Percentiles rank a stretch among this genome's conserved stretches.
Conservation (phyloP, 306 rosid genomes). For the Malus sieversii region DNA sequence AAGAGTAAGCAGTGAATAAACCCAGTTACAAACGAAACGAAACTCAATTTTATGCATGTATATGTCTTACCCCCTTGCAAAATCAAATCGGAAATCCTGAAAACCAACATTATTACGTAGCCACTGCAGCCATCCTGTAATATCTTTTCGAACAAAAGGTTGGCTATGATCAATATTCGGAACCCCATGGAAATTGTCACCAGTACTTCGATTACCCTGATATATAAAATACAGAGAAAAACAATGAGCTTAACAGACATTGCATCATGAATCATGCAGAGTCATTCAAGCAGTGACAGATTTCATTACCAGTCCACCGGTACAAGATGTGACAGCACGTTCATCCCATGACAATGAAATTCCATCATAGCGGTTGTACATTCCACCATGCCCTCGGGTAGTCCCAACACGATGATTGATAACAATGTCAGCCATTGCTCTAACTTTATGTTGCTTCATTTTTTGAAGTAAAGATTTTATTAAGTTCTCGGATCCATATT, state of each 20-base stretch:
- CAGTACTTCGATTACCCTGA: slow-evolving; percentile 70
- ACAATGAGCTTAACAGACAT: background rate
- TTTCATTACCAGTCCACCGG: slow-evolving; percentile 73
- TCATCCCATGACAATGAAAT: slow-evolving; percentile 75
- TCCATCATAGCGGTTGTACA: slow-evolving; percentile 82
- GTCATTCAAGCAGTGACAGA: background rate
- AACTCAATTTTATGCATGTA: background rate
- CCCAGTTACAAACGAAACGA: background rate
- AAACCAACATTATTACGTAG: slow-evolving; percentile 58
- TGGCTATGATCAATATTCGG: slow-evolving; percentile 87
- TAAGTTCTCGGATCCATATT: slow-evolving; percentile 76
- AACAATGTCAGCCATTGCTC: slow-evolving; percentile 84
- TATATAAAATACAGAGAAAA: background rate
- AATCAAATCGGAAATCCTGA: slow-evolving; percentile 92
- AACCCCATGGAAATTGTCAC: slow-evolving; percentile 72
- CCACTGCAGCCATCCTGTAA: slow-evolving; percentile 75
- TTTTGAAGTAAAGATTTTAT: slow-evolving; percentile 65
- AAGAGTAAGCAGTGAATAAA: background rate
- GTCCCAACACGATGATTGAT: slow-evolving; percentile 90
- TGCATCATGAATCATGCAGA: slow-evolving; percentile 1
- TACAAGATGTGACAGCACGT: slow-evolving; percentile 73
- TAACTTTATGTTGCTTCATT: slow-evolving; percentile 60
- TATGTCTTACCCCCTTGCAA: slow-evolving; percentile 66
- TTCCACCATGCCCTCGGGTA: slow-evolving; percentile 71
- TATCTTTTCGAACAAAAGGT: slow-evolving; percentile 77